A percentile compares a stretch with the other conserved stretches of the same genome.
These are phyloP conservation scores for Balansia obtecta DNA, from an alignment of 2,329 filamentous ascomycete genomes.

Conservation along the genomic window DNA sequence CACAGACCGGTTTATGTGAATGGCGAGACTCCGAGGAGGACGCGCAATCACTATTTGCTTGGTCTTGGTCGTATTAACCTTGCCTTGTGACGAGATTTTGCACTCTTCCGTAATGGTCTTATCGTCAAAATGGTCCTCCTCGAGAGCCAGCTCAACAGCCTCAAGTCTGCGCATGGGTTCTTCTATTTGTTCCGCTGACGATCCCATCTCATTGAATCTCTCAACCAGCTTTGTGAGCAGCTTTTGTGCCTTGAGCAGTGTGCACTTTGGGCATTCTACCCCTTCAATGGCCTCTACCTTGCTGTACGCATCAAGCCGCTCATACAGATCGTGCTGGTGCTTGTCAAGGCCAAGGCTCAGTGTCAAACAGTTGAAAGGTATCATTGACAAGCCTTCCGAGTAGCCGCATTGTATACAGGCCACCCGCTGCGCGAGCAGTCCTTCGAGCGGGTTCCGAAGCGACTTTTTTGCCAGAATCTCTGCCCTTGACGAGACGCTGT, in stretches of 20 bases:
- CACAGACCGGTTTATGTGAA: constrained; percentile 86
- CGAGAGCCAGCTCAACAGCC: constrained; percentile 57
- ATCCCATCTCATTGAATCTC: constrained; percentile 20
- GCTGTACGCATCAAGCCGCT: constrained; percentile 76
- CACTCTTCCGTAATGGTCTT: constrained; percentile 50
- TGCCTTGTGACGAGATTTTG: constrained; percentile 53
- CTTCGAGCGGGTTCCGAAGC: constrained; percentile 70
- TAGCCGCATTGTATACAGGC: constrained; percentile 77
- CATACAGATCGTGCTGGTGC: constrained; percentile 55
- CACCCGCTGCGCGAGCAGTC: constrained; percentile 75
- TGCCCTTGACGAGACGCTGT: constrained; percentile 29
- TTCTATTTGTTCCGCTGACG: constrained; percentile 37
- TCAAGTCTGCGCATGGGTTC: constrained; percentile 44
- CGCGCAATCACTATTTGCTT: constrained; percentile 79
- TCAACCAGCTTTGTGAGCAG: constrained; percentile 36
- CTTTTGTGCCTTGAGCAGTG: constrained; percentile 47
- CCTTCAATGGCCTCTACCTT: constrained; percentile 75
- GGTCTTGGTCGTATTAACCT: constrained; percentile 71
- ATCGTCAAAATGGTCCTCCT: constrained; percentile 69
- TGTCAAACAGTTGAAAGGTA: constrained; percentile 87
- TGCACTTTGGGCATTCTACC: constrained; percentile 87
- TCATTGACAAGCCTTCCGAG: constrained; percentile 79
- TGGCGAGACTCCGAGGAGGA: constrained; percentile 64
- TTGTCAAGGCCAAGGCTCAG: constrained; percentile 60
- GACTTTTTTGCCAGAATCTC: constrained; percentile 25